phyloP scores from a whole-genome alignment of 306 rosid genomes.

The Ziziphus jujuba region DNA sequence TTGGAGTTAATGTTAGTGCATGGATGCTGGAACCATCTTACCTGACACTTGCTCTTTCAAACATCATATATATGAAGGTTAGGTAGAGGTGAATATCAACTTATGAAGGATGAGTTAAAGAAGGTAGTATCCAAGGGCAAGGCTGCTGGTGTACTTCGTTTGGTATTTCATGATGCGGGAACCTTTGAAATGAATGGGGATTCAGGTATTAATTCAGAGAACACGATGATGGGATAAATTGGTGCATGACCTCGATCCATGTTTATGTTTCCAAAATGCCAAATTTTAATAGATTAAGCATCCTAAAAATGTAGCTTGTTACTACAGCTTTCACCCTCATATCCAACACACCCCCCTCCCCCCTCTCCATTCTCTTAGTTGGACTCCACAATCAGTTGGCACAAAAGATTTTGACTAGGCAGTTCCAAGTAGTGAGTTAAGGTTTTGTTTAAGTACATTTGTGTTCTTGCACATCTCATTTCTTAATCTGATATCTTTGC shows the following conservation, averaged over 20 bases:
- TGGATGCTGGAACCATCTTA: not conserved
- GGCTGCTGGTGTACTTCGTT: conserved; percentile 86
- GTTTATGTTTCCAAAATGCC: no score
- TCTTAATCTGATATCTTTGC: no score
- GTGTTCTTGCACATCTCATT: no score
- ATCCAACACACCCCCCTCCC: no score
- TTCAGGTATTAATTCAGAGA: conserved; percentile 46
- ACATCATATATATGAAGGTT: conserved; percentile 37
- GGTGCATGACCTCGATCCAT: not conserved
- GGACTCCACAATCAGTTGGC: not conserved
- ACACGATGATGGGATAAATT: not conserved
- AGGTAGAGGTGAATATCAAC: conserved; percentile 41
- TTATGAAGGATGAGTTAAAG: conserved; percentile 64
- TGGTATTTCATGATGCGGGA: conserved; percentile 95
- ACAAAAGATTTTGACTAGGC: not conserved
- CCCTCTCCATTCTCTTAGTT: no score
- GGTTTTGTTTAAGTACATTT: no score
- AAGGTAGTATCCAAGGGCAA: conserved; percentile 68
- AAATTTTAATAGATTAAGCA: no score
- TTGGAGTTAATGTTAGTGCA: not conserved
- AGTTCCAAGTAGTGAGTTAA: no score
- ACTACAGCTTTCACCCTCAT: no score
- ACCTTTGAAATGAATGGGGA: conserved; percentile 65
- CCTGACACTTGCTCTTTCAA: conserved; percentile 12
- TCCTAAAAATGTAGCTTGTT: no score